Base-by-base conservation (phyloP, 2,329 filamentous ascomycete genomes). In the Eutypa lata region DNA sequence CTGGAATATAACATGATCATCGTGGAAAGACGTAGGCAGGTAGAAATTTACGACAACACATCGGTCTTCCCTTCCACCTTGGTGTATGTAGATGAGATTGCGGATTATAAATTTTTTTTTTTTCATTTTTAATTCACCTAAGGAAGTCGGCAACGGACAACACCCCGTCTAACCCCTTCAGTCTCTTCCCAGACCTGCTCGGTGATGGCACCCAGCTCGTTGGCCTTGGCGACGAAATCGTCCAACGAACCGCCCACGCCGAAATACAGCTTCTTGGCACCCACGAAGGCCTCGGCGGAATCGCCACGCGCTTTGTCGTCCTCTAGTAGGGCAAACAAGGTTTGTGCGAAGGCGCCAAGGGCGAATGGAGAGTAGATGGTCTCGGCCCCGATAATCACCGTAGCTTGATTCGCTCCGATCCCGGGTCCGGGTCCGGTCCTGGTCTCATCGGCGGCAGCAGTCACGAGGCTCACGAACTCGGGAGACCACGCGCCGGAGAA, bases 311-410 rank as follows among this genome's bases (percentile, higher is more conserved):
- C 61, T 50, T 68, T 63, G 45, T 65, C 59, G 47, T 68, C 63
- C 48, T 84, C 76, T 48, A 71, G 70, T 19, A 75, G 65, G 44
- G 72, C 72, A 42, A 87, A 77, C 13, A 91, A 73, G 4, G 85
- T 84, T 38, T 87, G 81, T 1, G 86, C 82, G 65, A 93, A 94
- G 0, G 83, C 79, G 35, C 75, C 73, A 21, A 91, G 78, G 0
- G 88, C 86, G 53, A 85, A 84, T 0, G 88, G 89, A 2, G 86
- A 90, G 71, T 94, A 94, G 44, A 94, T 93, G 0, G 90, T 94
- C 70, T 94, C 90, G 1, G 89, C 88, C 1, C 86, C 90, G 2
- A 94, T 72, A 5, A 92, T 73, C 2, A 89, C 70, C 14, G 77
- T 79, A 42, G 62, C 52, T 10, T 68, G 61, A 37, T 73, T 73